Base-by-base conservation (phyloP, 2,329 filamentous ascomycete genomes). In the Fusarium sp. region DNA sequence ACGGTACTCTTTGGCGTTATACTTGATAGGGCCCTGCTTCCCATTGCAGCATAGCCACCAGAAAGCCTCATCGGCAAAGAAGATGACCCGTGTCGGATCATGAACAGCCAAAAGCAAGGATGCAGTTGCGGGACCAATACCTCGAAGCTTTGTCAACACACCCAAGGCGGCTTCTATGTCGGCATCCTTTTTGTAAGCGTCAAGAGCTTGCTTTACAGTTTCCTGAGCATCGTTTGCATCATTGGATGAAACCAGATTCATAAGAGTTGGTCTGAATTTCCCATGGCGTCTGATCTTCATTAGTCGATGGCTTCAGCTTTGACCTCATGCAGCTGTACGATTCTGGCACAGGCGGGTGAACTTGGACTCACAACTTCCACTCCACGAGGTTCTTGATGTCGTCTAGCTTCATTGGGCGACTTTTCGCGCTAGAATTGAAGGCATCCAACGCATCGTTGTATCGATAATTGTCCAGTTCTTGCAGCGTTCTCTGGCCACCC, bases 51-150 rank as follows among this genome's bases (percentile, higher is more conserved):
- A 89, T 11, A 92, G 82, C 93, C 93, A 96, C 73, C 91, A 88
- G 79, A 91, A 96, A 8, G 91, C 87, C 81, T 96, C 94, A 78
- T 97, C 94, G 6, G 91, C 93, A 82, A 96, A 96, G 85, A 96
- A 96, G 4, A 93, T 87, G 55, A 91, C 85, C 18, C 83, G 82
- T 1, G 84, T 81, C 0, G 91, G 87, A 68, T 90, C 87, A 72
- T 90, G 88, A 9, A 92, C 89, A 9, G 91, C 88, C 6, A 96
- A 86, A 3, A 96, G 83, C 38, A 96, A 87, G 3, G 92, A 94
- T 1, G 93, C 93, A 2, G 93, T 96, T 13, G 94, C 94, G 4
- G 94, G 93, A 1, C 94, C 94, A 70, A 97, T 90, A 39, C 94
- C 94, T 72, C 87, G 91, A n/a, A 96, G 84, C 63, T 85, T 85